Evolutionary conservation across 2,329 filamentous ascomycete species (phyloP), one percentile per base, ranked within the genome.

Genomic region (Dothideomycetidae sp.): DNA sequence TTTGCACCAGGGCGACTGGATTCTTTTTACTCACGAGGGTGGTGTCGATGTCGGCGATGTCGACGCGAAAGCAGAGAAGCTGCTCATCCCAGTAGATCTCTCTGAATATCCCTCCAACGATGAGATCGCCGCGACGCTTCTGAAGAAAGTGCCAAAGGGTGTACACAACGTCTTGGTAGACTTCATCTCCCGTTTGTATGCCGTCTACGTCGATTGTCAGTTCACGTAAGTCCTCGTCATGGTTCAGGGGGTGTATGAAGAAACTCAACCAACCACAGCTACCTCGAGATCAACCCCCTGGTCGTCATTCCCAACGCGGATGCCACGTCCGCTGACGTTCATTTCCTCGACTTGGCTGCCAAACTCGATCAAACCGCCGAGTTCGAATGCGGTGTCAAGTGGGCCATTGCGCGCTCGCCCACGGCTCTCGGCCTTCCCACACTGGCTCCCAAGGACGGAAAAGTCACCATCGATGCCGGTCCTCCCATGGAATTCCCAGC

Each of bases 31-130:
- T 55, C 85, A 98, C 68, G 90, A 98, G 68, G 90, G 90, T 71
- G 90, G 90, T 81, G 86, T 98, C 50, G 90, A 98, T 65, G 90
- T 98, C 53, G 90, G 90, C 61, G 90, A 98, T 76, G 90, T 98
- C 50, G 90, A 98, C 56, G 85, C 78, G 48, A 98, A 98, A 73
- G 90, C 90, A 47, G 84, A 96, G 75, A 98, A 96, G 80, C 75
- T 98, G 46, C 70, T 98, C 58, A 85, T 98, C 54, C 88, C 90
- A 52, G 90, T 98, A 54, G 86, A 96, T 64, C 79, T 98, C 46
- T 73, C 78, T 49, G 70, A 94, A 64, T 98, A 88, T 66, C 90
- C 90, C 49, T 93, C 86, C 49, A 96, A 98, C 67, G 80, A 92
- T 57, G 75, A 90, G 64, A 90, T 98, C 53, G 90, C 90, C 42